Evolutionary conservation across 2,329 filamentous ascomycete species (phyloP), one percentile per base, ranked within the genome.

Genomic region (Allantophomopsis lycopodina): DNA sequence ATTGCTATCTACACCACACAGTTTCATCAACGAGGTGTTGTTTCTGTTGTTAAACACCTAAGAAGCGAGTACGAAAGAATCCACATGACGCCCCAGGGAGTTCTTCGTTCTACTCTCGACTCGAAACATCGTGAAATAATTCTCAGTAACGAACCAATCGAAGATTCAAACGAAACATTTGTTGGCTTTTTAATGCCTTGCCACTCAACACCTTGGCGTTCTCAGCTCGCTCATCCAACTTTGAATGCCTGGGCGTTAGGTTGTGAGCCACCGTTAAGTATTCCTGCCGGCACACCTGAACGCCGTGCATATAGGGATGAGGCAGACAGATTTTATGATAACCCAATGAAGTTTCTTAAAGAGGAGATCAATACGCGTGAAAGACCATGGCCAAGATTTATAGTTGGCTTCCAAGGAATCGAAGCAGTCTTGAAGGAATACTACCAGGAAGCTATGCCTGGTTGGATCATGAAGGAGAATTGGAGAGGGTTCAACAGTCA

Each of bases 201-300:
- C 62, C 91, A 98, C 65, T 84, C 83, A 48, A 96, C 89, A 0
- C 89, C 91, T 2, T 96, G 91, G 89, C 82, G 88, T 51, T 87
- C 82, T 13, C 83, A 93, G 53, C 71, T 96, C 32, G 68, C 93
- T 44, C 74, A 91, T 53, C 74, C 84, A 0, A 63, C 66, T 21
- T 76, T 95, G 39, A 63, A 74, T 42, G 87, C 86, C 4, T 88
- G 88, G 67, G 89, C 88, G 0, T 65, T 96, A 13, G 82, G 83
- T 5, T 98, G 91, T 59, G 88, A 95, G 50, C 91, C 91, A 2
- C 91, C 91, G 0, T 62, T 98, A 11, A 63, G 79, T 50, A 73
- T 74, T 0, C 56, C 56, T 2, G 68, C 87, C 0, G 65, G 69
- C 18, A 66, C 71, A 0, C 57, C 60, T 5, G 71, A 83, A 54